Base-by-base conservation (phyloP, 495 filamentous ascomycete species). In the Neurospora sp. region DNA sequence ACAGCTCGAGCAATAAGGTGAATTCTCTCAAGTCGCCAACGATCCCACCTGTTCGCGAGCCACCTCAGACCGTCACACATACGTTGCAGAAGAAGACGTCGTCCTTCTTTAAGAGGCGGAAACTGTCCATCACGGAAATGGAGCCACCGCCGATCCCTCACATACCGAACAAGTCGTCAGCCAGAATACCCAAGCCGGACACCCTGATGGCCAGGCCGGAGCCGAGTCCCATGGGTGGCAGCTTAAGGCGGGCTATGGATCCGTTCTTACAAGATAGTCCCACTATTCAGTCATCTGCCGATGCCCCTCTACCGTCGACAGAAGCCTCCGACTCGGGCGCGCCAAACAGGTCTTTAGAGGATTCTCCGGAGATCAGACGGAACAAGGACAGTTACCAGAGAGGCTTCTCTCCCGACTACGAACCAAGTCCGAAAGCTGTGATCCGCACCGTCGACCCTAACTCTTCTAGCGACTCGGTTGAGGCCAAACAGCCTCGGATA, bases 91-190 rank as follows among this genome's bases (percentile, higher is more conserved):
- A 99, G 84, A 98, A 97, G 80, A 88, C 91, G 5, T 97, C 94
- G 2, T 91, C 90, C 0, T 98, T 99, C 85, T 98, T 99, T 82
- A 87, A 96, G 76, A 87, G 95, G 75, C 88, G 96, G 75, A 99
- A 99, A 87, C 93, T 92, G 83, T 97, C 94, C 4, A 71, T 89
- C 83, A 72, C 91, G 88, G 78, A 86, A 69, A 42, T 79, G 16
- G 83, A 83, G 46, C 83, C 82, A 9, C 85, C 86, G 10, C 77
- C 83, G n/a, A 82, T 83, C 27, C 73, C 78, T 48, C 71, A 79
- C 73, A 79, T 78, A 31, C 79, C 77, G 10, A 46, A 69, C 14
- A 66, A 78, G 20, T 81, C 79, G 8, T 73, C 78, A 14, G 79
- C 79, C 70, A 81, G 80, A 46, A 75, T 82, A 74, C 73, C 18